Conservation (phyloP, 2,329 filamentous ascomycete species). For the Colletotrichum ledebouriae region DNA sequence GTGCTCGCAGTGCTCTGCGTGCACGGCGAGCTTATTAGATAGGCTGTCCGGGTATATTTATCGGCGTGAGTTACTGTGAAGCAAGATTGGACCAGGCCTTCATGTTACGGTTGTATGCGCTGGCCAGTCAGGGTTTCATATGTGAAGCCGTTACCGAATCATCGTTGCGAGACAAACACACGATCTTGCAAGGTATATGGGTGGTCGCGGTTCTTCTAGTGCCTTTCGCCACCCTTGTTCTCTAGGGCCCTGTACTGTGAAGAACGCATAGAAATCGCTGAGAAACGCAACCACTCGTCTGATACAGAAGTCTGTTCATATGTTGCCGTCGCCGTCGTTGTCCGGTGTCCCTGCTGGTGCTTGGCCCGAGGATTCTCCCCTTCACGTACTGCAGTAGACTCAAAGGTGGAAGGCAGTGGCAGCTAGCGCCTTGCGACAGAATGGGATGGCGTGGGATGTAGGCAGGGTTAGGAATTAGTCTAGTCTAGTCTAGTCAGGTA, state of each 20-base stretch:
- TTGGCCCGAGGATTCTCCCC: conserved; percentile 25
- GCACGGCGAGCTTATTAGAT: conserved; percentile 22
- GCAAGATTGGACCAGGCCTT: conserved; percentile 32
- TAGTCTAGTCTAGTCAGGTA: no score
- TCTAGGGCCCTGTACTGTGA: no score
- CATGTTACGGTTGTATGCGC: conserved; percentile 40
- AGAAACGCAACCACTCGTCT: not conserved
- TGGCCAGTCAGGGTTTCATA: conserved; percentile 36
- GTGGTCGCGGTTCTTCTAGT: conserved; percentile 7
- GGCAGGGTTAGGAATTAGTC: no score
- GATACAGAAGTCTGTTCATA: conserved; percentile 24
- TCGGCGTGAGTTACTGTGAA: conserved; percentile 12
- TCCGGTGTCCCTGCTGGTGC: not conserved
- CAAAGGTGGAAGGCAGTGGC: conserved; percentile 19
- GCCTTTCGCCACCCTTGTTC: not conserved
- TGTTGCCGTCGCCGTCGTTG: conserved; percentile 11
- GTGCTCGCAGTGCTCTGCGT: conserved; percentile 29
- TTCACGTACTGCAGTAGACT: not conserved
- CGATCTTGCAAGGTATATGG: conserved; percentile 9
- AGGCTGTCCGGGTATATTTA: conserved; percentile 20
- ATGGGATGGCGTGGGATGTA: conserved; percentile 25
- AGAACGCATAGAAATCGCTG: not conserved
- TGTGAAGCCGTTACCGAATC: conserved; percentile 36
- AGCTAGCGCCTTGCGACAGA: conserved; percentile 30
- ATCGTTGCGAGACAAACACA: conserved; percentile 13